Base-by-base conservation (phyloP, 2,329 filamentous ascomycete species). In the Gnomoniopsis smithogilvyi region DNA sequence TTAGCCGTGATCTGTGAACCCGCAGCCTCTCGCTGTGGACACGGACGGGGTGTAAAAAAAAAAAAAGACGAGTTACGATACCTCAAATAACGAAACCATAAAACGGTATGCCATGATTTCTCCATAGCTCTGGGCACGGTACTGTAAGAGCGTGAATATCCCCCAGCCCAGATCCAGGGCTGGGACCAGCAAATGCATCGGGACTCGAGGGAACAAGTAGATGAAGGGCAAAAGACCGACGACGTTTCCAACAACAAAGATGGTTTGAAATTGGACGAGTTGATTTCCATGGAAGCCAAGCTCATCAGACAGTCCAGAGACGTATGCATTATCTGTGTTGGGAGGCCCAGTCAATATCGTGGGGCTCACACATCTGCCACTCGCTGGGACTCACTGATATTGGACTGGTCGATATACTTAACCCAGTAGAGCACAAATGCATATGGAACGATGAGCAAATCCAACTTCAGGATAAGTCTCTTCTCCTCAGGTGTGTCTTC, bases 161-260 rank as follows among this genome's bases (percentile, higher is more conserved):
- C 67, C 66, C 66, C 65, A 68, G 10, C 63, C 60, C 21, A 63
- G 45, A 47, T 68, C 66, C n/a, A 68, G 51, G 15, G 60, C 61
- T 8, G 67, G 67, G n/a, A 69, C 65, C 1, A 63, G 62, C 21
- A 54, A 65, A 38, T 68, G 64, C 66, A 69, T 67, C 11, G 65
- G 65, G 21, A 67, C 63, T 61, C 64, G 65, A 3, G 67, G 65
- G 43, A 68, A 68, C 3, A 68, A 47, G 33, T 65, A 68, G 15
- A 63, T 65, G 51, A 68, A 68, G 2, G 66, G 66, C 2, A 68
- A 43, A 47, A 66, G 64, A 3, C 66, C 67, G 14, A 68, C 51
- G 0, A 68, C 67, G 19, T 65, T 65, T 3, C 65, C 67, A 1
- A 63, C 62, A 3, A 61, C 54, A 24, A 65, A 68, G 52, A 68